Conservation (phyloP, 306 rosid genomes). For the Cicer cuneatum region DNA sequence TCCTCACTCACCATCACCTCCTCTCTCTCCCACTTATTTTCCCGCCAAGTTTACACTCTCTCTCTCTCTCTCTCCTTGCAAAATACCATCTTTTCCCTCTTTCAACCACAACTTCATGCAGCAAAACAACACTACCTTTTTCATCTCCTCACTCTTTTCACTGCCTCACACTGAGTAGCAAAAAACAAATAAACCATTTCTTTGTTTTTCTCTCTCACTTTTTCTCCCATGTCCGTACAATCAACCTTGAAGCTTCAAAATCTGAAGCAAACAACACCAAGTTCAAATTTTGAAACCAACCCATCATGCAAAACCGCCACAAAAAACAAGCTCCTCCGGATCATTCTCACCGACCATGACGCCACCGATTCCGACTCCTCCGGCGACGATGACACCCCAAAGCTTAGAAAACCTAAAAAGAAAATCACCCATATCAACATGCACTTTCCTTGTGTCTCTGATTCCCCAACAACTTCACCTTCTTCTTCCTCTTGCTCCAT, state of each 20-base stretch:
- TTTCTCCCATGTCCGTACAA: slow-evolving; percentile 43
- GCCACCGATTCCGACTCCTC: slow-evolving; percentile 85
- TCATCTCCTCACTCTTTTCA: slow-evolving; percentile 4
- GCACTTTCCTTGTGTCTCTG: not conserved
- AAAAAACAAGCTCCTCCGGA: slow-evolving; percentile 52
- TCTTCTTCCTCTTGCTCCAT: not conserved
- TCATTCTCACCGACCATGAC: slow-evolving; percentile 76
- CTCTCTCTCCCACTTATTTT: slow-evolving; percentile 23
- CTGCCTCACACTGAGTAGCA: not conserved
- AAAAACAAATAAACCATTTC: not conserved
- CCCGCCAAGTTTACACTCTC: slow-evolving; percentile 48
- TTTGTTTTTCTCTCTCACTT: too few relatives aligned
- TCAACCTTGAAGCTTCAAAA: slow-evolving; percentile 28
- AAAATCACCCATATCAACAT: slow-evolving; percentile 55
- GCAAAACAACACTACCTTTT: not conserved
- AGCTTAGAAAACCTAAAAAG: slow-evolving; percentile 40
- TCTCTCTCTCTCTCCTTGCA: not conserved
- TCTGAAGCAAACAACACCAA: slow-evolving; percentile 25
- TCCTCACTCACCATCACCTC: not conserved
- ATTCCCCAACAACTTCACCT: slow-evolving; percentile 3
- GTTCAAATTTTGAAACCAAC: slow-evolving; percentile 30
- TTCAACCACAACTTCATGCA: slow-evolving; percentile 26
- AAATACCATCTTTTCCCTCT: not conserved
- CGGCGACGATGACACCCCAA: slow-evolving; percentile 59
- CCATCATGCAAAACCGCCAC: slow-evolving; percentile 40